Base-by-base conservation (phyloP, 1,139 yeast genomes). In the Geotrichum australiense region DNA sequence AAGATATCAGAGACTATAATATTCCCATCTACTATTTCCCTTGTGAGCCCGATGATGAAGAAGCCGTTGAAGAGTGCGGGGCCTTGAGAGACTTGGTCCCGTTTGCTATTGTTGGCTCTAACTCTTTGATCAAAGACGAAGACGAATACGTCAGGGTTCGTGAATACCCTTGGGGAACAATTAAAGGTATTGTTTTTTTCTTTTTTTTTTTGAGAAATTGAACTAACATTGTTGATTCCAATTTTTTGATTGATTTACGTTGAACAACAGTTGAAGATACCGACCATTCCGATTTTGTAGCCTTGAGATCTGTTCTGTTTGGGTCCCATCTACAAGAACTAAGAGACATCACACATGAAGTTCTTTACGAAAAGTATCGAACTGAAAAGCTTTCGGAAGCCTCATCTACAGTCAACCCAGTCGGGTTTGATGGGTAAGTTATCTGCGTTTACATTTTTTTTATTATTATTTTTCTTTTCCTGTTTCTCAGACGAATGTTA, bases 321-420 rank as follows among this genome's bases (percentile, higher is more conserved):
- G 91, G 94, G 36, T 78, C 95, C n/a, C 98, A 91, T 61, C 71
- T 91, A 54, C 89, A 84, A 58, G 98, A 91, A 59, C 74, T 91
- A 62, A 85, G 89, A 62, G 97, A 91, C 57, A 76, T 80, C 58
- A 91, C 97, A 18, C 96, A 87, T 59, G 96, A 87, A 59, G 77
- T 84, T 54, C 69, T 89, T 50, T 91, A 91, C 61, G 98, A 91
- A 63, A 79, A 81, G 48, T 91, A 91, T 64, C 80, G 98, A 67
- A 85, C 97, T 3, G 94, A 84, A 57, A 80, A 93, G 37, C 73
- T 89, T 52, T 81, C 83, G 7, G 52, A 49, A 22, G 46, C 49
- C 18, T 51, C 8, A 46, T 18, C 50, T 42, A 28, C 23, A 32
- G n/a, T n/a, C n/a, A n/a, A n/a, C n/a, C n/a, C n/a, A n/a, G n/a